Evolutionary conservation across 139 green algal species (phyloP).

Genomic region (Chlorella sp.): DNA sequence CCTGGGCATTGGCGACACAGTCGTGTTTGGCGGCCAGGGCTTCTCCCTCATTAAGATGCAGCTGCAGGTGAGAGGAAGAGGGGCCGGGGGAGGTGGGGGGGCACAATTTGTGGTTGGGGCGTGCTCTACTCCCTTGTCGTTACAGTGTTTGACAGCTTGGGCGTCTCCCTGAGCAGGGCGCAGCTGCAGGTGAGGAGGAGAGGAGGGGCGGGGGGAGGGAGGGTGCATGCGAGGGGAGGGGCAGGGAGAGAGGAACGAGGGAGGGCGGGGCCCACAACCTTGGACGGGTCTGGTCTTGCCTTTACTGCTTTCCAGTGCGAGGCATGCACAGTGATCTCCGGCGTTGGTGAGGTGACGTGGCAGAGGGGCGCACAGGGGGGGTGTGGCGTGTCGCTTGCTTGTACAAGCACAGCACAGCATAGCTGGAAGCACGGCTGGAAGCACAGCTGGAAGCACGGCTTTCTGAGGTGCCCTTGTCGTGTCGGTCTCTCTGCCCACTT

Average conservation of each 20-base stretch:
- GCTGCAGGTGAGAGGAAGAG: slow-evolving; percentile 49
- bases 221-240: no score
- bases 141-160: slow-evolving; percentile 3
- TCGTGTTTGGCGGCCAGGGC: slow-evolving; percentile 57
- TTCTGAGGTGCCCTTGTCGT: no score
- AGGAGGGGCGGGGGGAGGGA: neutral
- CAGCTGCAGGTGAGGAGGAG: slow-evolving; percentile 58
- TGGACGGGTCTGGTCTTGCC: no score
- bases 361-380: no score
- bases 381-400: neutral
- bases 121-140: neutral
- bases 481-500: no score
- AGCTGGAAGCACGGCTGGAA: no score
- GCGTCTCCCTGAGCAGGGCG: slow-evolving; percentile 64
- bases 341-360: no score
- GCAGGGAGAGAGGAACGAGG: no score
- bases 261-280: no score
- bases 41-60: slow-evolving; percentile 70
- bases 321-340: no score
- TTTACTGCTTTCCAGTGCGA: no score
- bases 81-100: neutral
- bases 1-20: slow-evolving; percentile 78
- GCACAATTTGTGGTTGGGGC: neutral
- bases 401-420: neutral
- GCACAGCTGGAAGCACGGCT: no score